Evolutionary conservation across 2,329 filamentous ascomycete genomes (phyloP).

Genomic region (Sporothrix phasma): DNA sequence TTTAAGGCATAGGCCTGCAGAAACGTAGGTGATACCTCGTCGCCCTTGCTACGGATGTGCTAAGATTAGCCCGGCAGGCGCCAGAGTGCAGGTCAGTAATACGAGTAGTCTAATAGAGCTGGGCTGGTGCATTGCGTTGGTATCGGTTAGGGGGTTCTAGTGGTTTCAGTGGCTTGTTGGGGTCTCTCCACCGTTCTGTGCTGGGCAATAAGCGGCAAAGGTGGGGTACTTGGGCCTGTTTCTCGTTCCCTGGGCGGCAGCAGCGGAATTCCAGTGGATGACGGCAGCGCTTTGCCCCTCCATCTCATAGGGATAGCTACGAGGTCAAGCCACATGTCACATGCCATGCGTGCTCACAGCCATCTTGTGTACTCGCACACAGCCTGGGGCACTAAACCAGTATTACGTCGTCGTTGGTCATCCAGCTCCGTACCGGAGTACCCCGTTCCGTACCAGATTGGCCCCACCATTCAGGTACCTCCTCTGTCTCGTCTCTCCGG

Average conservation of each 20-base stretch:
- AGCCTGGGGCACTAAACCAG: not conserved
- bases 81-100: not conserved
- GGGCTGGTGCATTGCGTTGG: not conserved
- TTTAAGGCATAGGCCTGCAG: slow-evolving; percentile 5
- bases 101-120: not conserved
- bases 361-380: not conserved
- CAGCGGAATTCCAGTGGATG: slow-evolving; percentile 10
- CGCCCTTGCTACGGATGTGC: slow-evolving; percentile 4
- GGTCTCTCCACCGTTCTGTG: too few species aligned
- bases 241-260: not conserved
- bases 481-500: not conserved
- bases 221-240: slow-evolving; percentile 1
- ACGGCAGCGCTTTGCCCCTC: slow-evolving; percentile 2
- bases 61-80: not conserved
- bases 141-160: too few species aligned
- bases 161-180: too few species aligned
- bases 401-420: not conserved
- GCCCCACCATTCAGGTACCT: slow-evolving; percentile 3
- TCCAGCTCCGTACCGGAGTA: not conserved
- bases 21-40: slow-evolving; percentile 11
- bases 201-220: too few species aligned
- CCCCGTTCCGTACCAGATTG: not conserved
- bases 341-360: not conserved
- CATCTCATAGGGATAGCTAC: not conserved
- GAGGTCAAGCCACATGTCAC: slow-evolving; percentile 15